phyloP scores from a whole-genome alignment of 73 alveolate species.

The Effrenium voratum region DNA sequence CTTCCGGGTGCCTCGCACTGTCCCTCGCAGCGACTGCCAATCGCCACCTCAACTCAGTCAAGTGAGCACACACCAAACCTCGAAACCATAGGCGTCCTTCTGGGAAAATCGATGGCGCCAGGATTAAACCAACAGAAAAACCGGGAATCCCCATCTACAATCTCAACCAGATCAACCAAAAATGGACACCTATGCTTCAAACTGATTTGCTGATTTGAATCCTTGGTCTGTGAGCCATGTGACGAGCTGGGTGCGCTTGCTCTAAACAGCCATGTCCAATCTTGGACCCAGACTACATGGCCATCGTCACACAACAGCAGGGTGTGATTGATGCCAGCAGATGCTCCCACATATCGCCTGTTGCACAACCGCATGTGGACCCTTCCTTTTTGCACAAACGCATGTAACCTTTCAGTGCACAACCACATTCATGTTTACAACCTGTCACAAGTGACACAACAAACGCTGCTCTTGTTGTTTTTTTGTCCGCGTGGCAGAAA shows the following conservation, averaged over 20 bases:
- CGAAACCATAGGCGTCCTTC: too few relatives aligned
- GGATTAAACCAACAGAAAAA: too few relatives aligned
- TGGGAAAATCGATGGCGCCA: too few relatives aligned
- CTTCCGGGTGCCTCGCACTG: conserved; percentile 64
- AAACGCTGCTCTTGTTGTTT: background rate
- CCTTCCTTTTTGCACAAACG: too few relatives aligned
- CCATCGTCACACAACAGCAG: conserved; percentile 66
- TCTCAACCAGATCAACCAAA: too few relatives aligned
- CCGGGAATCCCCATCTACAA: too few relatives aligned
- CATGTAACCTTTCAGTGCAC: too few relatives aligned
- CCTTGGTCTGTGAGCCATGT: background rate
- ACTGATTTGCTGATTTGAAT: too few relatives aligned
- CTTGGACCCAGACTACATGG: background rate
- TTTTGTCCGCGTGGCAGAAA: background rate
- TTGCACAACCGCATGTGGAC: background rate
- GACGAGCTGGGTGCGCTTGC: background rate
- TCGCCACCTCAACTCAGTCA: conserved; percentile 19
- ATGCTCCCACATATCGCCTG: conserved; percentile 64
- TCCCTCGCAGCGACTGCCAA: conserved; percentile 28
- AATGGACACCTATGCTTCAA: too few relatives aligned
- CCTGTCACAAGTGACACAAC: background rate
- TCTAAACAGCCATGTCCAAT: background rate
- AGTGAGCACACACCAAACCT: too few relatives aligned
- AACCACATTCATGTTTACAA: too few relatives aligned
- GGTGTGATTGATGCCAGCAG: conserved; percentile 61